Conservation (phyloP, 192 early-diverging fungal genomes). For the Linnemannia zychae region DNA sequence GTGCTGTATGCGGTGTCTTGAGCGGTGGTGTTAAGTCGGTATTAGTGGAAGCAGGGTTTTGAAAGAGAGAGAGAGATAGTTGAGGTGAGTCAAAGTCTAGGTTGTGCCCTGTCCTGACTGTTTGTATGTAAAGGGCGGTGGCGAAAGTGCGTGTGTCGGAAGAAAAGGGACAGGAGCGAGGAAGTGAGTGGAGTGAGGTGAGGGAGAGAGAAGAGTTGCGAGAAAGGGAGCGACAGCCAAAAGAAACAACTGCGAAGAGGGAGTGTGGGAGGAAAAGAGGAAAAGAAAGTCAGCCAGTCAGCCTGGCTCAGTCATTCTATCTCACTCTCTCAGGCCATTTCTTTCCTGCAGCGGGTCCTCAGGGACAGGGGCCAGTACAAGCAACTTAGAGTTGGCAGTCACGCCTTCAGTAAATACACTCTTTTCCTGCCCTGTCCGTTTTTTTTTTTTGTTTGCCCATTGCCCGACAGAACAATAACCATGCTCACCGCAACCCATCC, state of each 20-base stretch:
- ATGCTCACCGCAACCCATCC: slow-evolving; percentile 21
- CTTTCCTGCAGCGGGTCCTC: too few relatives aligned
- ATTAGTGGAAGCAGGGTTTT: neutral
- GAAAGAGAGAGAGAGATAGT: neutral
- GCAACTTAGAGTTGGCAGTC: neutral
- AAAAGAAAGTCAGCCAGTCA: neutral
- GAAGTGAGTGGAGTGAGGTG: neutral
- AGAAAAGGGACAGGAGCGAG: neutral
- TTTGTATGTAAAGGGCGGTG: neutral
- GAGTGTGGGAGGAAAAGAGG: neutral
- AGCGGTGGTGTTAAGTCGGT: neutral
- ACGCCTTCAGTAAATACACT: neutral
- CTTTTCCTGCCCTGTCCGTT: neutral
- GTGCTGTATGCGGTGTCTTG: too few relatives aligned
- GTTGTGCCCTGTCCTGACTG: slow-evolving; percentile 2
- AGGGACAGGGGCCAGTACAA: too few relatives aligned
- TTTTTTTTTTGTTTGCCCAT: neutral
- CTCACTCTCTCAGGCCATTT: too few relatives aligned
- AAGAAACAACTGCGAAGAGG: too few relatives aligned
- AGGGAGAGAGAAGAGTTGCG: too few relatives aligned
- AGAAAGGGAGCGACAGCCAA: neutral
- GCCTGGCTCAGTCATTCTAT: too few relatives aligned
- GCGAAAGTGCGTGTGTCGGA: neutral
- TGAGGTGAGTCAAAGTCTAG: slow-evolving; percentile 1
- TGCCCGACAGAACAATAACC: neutral